Evolutionary conservation across 495 filamentous ascomycete genomes (phyloP).

Genomic region (Hypoxylon fragiforme): DNA sequence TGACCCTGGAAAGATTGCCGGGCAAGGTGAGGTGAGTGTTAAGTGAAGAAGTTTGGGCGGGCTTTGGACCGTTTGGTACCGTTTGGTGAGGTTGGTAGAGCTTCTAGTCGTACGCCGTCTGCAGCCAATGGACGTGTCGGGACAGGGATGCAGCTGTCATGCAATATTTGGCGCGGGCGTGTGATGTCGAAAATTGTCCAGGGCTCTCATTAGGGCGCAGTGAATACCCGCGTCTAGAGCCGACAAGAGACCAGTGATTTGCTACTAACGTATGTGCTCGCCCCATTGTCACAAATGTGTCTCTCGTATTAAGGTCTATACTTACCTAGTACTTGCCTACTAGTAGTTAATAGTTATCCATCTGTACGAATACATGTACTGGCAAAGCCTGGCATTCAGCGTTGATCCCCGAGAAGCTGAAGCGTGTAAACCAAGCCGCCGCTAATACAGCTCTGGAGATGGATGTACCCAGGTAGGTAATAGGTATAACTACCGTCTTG

Average conservation of each 20-base stretch:
- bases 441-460: neutral
- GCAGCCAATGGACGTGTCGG: conserved; percentile 39
- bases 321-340: no score
- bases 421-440: conserved; percentile 20
- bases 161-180: conserved; percentile 50
- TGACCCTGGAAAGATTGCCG: conserved; percentile 39
- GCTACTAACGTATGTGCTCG: conserved; percentile 37
- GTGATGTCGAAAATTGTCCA: conserved; percentile 38
- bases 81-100: no score
- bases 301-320: conserved; percentile 41
- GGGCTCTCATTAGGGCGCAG: conserved; percentile 32
- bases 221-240: conserved; percentile 41
- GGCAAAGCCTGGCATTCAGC: no score
- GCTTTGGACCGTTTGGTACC: no score
- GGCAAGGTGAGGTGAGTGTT: conserved; percentile 35
- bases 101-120: conserved; percentile 20
- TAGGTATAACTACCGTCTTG: conserved; percentile 11
- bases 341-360: no score
- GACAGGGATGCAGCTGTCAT: conserved; percentile 46
- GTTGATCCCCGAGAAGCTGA: conserved; percentile 28
- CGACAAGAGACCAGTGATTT: conserved; percentile 36
- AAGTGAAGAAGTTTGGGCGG: conserved; percentile 35
- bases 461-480: conserved; percentile 4
- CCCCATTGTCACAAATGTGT: conserved; percentile 39
- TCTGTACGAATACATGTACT: no score